These are phyloP conservation scores for Reutealis trisperma DNA, from an alignment of 345 rosid species.

Conservation along the genomic window DNA sequence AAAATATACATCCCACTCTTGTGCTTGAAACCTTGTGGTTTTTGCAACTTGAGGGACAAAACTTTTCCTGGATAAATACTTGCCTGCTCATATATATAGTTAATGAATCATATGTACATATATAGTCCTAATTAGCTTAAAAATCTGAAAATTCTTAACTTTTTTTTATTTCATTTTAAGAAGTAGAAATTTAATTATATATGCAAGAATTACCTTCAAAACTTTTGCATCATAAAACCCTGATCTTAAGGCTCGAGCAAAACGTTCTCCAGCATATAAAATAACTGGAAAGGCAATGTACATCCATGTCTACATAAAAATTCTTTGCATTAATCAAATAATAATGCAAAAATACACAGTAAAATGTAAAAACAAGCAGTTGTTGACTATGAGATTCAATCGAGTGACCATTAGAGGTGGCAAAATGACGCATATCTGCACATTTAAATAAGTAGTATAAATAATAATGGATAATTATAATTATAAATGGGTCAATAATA, in stretches of 20 bases:
- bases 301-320: conserved; percentile 52
- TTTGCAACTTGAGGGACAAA: conserved; percentile 39
- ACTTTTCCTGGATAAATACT: conserved; percentile 51
- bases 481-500: no score
- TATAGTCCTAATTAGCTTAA: no score
- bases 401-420: no score
- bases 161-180: no score
- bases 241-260: conserved; percentile 46
- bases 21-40: conserved; percentile 49
- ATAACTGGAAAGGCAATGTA: conserved; percentile 53
- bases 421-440: no score
- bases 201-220: conserved; percentile 31
- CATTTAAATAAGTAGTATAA: no score
- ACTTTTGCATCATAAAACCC: conserved; percentile 32
- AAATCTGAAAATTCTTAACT: no score
- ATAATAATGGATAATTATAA: no score
- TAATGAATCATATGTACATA: background rate
- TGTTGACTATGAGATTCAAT: no score
- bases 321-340: background rate
- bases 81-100: conserved; percentile 33
- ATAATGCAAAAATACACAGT: no score
- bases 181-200: no score
- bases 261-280: conserved; percentile 54
- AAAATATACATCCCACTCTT: conserved; percentile 53
- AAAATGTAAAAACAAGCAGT: no score